A percentile compares a stretch with the other conserved stretches of the same genome.
phyloP scores from a whole-genome alignment of 1,284 basidiomycete species.

The Neolentinus lepideus region DNA sequence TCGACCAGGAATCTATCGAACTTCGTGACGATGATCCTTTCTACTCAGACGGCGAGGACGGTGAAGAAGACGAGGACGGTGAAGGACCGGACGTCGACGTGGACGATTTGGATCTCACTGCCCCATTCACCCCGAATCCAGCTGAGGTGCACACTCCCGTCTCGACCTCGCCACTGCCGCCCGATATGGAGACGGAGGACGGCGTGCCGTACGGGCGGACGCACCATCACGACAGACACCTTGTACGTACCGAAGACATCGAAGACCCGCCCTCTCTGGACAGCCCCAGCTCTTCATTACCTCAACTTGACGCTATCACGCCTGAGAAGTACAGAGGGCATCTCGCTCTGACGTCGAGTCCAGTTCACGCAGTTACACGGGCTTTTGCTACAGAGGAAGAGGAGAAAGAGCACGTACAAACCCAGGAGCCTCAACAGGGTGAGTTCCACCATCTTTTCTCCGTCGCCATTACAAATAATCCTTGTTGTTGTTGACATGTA shows the following conservation, averaged over 20 bases:
- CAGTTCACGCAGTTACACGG: not conserved
- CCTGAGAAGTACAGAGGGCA: not conserved
- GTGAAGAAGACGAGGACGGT: conserved; percentile 10
- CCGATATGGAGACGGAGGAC: conserved; percentile 27
- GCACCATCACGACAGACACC: conserved; percentile 49
- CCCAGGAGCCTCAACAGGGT: no score
- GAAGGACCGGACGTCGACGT: not conserved
- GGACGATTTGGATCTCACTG: conserved; percentile 8
- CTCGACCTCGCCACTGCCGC: not conserved
- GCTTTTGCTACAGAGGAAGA: not conserved
- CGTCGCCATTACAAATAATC: no score
- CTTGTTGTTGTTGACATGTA: no score
- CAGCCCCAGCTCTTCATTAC: not conserved
- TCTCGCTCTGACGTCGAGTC: no score
- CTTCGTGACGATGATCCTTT: conserved; percentile 26
- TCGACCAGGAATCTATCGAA: conserved; percentile 51
- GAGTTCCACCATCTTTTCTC: no score
- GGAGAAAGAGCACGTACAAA: no score
- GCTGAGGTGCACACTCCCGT: conserved; percentile 3
- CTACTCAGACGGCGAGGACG: conserved; percentile 35
- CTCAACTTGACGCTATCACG: not conserved
- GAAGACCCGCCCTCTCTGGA: not conserved
- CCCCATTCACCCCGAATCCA: no score
- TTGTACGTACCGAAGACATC: not conserved
- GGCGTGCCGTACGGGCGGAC: conserved; percentile 63